A percentile compares a stretch with the other conserved stretches of the same genome.
Evolutionary conservation across 257 asterid genomes (phyloP).

Genomic region (Parsonsia alboflavescens): DNA sequence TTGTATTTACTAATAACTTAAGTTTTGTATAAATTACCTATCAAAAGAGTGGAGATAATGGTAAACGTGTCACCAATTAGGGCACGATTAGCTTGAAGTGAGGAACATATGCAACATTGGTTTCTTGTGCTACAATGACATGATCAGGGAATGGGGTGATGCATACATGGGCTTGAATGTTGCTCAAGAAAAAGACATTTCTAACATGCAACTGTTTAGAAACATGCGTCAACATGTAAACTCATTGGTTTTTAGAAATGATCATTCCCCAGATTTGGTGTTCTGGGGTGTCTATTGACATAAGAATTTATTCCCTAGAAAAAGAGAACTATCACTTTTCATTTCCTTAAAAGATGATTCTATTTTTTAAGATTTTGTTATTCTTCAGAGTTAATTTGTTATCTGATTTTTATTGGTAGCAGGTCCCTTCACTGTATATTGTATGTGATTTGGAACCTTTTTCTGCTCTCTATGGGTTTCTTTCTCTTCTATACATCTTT

Average conservation of each 20-base stretch:
- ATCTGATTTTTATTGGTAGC: neutral
- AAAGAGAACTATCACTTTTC: neutral
- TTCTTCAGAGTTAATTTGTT: neutral
- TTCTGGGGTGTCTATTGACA: neutral
- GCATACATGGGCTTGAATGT: neutral
- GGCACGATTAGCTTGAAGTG: neutral
- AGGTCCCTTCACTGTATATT: neutral
- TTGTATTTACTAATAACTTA: too few species aligned
- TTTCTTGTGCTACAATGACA: neutral
- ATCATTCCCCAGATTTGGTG: neutral
- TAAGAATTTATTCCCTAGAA: neutral
- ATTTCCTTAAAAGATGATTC: neutral
- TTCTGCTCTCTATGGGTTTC: neutral
- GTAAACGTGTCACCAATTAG: neutral
- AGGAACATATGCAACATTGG: neutral
- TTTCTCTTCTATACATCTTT: neutral
- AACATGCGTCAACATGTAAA: neutral
- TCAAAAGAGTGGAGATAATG: neutral
- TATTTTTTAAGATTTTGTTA: neutral
- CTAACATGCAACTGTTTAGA: neutral
- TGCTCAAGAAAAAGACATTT: neutral
- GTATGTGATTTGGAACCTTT: neutral
- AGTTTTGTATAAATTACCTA: neutral
- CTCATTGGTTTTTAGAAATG: neutral
- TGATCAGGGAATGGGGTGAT: neutral